Base-by-base conservation (phyloP, 306 rosid species). In the Notholithocarpus densiflorus region DNA sequence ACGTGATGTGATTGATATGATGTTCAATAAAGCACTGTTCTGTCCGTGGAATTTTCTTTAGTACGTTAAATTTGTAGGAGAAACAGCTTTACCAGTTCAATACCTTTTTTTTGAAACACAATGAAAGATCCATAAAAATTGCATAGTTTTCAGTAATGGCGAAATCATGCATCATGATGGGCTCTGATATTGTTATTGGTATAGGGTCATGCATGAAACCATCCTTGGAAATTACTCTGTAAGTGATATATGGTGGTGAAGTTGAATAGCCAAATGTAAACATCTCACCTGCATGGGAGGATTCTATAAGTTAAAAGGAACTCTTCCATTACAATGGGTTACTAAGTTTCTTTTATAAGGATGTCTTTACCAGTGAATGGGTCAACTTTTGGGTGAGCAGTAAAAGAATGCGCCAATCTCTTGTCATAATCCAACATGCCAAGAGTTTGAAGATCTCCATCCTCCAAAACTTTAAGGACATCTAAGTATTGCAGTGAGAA, bases 341-440 rank as follows among this genome's bases (percentile, higher is more conserved):
- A 70, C 61, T 51, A 77, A 79, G 79, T 71, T 72, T 77, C 72
- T 64, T 74, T 45, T 56, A 64, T 61, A 23, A 78, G 71, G 70
- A 83, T 81, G 81, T 77, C 57, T 77, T 80, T 81, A 92, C 98
- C 98, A 26, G 98, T 89, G 84, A 89, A 80, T 61, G 97, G 98
- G 74, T 95, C 98, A 87, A 95, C 95, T 88, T 95, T 95, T 60
- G 98, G 98, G 87, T 95, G 98, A 82, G 98, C 97, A 68, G 98
- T 95, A 87, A 94, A 94, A 53, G 92, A 82, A 84, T 94, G 98
- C 5, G 83, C 70, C 88, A 95, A 84, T 90, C 98, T 89, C 89
- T 92, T 92, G 91, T 95, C 97, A 88, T 95, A 95, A 83, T 95
- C 98, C 82, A 95, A 78, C 86, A 95, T 13, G 64, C 98, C 98